Evolutionary conservation across 1,284 basidiomycete genomes (phyloP), one percentile per base, ranked within the genome.

Genomic region (Sporisorium exsertum): DNA sequence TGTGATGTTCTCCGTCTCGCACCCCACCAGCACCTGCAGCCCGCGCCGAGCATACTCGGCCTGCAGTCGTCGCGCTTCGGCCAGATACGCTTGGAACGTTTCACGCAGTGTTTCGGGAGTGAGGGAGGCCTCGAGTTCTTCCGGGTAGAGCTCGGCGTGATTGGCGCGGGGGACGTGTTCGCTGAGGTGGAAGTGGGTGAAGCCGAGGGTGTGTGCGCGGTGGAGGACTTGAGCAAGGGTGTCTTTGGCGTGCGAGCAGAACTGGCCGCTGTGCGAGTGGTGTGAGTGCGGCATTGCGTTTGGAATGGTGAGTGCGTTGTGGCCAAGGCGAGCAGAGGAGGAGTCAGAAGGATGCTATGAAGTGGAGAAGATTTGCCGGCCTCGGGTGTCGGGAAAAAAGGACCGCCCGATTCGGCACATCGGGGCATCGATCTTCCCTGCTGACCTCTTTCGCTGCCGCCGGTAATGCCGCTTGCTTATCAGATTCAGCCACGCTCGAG

Each of bases 201-300:
- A 99, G 0, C 91, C 90, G 84, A 92, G 89, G 3, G 87, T 83
- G 61, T 94, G 91, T 12, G 97, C 95, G 75, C 92, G 91, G 6
- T 88, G 83, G 0, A 97, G 91, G 16, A 95, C 92, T 2, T 93
- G 90, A 72, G 94, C 91, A 24, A 99, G 89, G 0, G 88, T 88
- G 6, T 92, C 91, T 3, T 86, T 85, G 9, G 94, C 96, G 85
- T 99, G 97, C 73, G 91, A 92, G 88, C 96, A 98, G 87, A 97
- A 99, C 84, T 97, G 92, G 33, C 96, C 96, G 8, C 95, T 97
- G 84, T 98, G 95, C 12, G 94, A 96, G 87, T 97, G 96, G 84
- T 95, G 94, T 2, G 82, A 83, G 60, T 85, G 81, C 74, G 93
- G 93, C 94, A 95, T 95, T 4, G 13, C 49, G 45, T 2, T 8